A percentile compares a stretch with the other conserved stretches of the same genome.
Evolutionary conservation across 768 basidiomycete species (phyloP).

Genomic region (Paxillus involutus): DNA sequence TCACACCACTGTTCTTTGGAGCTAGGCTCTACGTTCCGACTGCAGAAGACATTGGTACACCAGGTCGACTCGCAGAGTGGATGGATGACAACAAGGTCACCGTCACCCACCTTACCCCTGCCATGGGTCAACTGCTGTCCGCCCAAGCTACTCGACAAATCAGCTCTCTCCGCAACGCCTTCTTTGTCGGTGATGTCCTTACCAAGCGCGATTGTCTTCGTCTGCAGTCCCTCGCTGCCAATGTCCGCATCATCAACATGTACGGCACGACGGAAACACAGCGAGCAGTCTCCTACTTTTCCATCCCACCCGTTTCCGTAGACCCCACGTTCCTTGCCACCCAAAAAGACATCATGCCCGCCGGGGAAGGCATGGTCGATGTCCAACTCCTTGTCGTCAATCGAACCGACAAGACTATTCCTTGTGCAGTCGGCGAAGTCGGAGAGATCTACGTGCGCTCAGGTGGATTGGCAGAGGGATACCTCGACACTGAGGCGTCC

Average conservation of each 20-base stretch:
- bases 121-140: conserved; percentile 98
- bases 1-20: conserved; percentile 97
- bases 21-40: conserved; percentile 96
- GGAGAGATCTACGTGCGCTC: conserved; percentile 99
- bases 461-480: conserved; percentile 94
- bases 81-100: conserved; percentile 92
- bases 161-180: conserved; percentile 83
- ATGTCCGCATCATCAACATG: conserved; percentile 98
- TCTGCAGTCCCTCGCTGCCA: conserved; percentile 87
- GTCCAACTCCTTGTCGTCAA: conserved; percentile 98
- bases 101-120: conserved; percentile 97
- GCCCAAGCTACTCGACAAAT: conserved; percentile 83
- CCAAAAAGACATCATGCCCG: conserved; percentile 97
- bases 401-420: conserved; percentile 76
- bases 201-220: conserved; percentile 98
- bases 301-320: conserved; percentile 78
- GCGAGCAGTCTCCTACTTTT: conserved; percentile 96
- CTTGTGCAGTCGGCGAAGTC: conserved; percentile 93
- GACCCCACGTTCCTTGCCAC: conserved; percentile 90
- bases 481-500: conserved; percentile 80
- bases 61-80: conserved; percentile 96
- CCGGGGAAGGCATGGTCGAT: conserved; percentile 96
- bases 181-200: conserved; percentile 99
- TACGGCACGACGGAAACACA: conserved; percentile 99
- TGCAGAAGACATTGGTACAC: conserved; percentile 94